These are phyloP conservation scores for Beta vulgaris DNA, from an alignment of 148 eudicot species.

Conservation along the genomic window DNA sequence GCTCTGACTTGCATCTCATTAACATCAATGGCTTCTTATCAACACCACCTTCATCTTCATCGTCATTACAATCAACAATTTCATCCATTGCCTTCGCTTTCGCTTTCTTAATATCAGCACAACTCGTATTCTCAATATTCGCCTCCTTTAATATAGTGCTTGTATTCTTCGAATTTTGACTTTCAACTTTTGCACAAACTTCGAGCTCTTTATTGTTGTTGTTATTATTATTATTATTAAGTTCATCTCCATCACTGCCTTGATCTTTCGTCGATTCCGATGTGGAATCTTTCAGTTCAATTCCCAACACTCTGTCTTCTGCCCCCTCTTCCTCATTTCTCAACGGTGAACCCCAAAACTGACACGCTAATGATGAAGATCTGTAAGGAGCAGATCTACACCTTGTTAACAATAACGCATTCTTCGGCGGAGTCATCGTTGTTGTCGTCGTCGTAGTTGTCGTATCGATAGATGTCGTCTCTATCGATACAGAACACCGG, in stretches of 20 bases:
- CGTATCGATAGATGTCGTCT: conserved; percentile 11
- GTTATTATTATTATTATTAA: neutral
- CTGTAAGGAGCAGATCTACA: conserved; percentile 83
- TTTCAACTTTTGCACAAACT: neutral
- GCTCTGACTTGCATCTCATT: conserved; percentile 75
- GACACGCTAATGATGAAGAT: conserved; percentile 52
- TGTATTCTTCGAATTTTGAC: neutral
- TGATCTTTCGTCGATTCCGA: conserved; percentile 19
- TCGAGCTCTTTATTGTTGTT: conserved; percentile 8
- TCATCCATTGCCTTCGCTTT: neutral
- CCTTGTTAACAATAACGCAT: conserved; percentile 63
- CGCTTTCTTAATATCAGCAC: neutral
- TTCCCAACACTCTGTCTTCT: conserved; percentile 3
- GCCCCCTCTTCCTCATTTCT: neutral
- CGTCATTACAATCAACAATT: neutral
- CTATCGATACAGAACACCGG: neutral
- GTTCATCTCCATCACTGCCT: conserved; percentile 6
- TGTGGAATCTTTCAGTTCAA: conserved; percentile 17
- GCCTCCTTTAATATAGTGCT: no score
- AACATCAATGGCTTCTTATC: conserved; percentile 28
- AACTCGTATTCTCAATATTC: no score
- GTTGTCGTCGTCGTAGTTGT: neutral
- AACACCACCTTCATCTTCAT: conserved; percentile 3
- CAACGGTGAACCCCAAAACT: conserved; percentile 40
- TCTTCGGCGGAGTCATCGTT: conserved; percentile 41